These are phyloP conservation scores for Ustulina deusta DNA, from an alignment of 2,329 filamentous ascomycete species.

Conservation along the genomic window DNA sequence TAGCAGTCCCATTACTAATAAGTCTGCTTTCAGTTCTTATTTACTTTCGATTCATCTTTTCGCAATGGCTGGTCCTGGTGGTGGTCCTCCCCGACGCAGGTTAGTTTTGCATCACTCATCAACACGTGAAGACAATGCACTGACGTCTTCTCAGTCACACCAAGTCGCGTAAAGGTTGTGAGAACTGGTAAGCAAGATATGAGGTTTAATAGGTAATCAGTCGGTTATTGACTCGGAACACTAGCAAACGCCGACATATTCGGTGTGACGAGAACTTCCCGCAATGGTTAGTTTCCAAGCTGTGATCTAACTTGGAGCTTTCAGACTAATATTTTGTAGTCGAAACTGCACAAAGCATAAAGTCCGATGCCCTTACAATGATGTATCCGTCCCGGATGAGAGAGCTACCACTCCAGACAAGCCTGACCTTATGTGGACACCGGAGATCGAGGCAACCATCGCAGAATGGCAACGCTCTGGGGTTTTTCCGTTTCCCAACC, in stretches of 20 bases:
- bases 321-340: slow-evolving; percentile 60
- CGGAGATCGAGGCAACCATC: slow-evolving; percentile 84
- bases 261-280: slow-evolving; percentile 97
- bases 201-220: background rate
- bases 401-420: slow-evolving; percentile 71
- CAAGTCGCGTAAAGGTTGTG: slow-evolving; percentile 98
- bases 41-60: slow-evolving; percentile 47
- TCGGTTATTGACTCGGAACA: slow-evolving; percentile 36
- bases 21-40: slow-evolving; percentile 53
- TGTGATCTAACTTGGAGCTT: slow-evolving; percentile 28
- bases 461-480: slow-evolving; percentile 86
- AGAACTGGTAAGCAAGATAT: slow-evolving; percentile 74
- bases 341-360: slow-evolving; percentile 99
- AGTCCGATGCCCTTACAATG: slow-evolving; percentile 97
- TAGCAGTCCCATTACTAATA: slow-evolving; percentile 35
- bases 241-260: slow-evolving; percentile 90
- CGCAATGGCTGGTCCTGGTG: slow-evolving; percentile 91
- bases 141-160: slow-evolving; percentile 77
- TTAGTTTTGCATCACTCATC: slow-evolving; percentile 52
- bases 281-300: slow-evolving; percentile 79
- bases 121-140: slow-evolving; percentile 26
- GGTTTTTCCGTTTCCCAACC: slow-evolving; percentile 84
- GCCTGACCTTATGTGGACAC: slow-evolving; percentile 84
- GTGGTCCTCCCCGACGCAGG: slow-evolving; percentile 85
- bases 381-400: slow-evolving; percentile 77